A percentile compares a stretch with the other conserved stretches of the same genome.
These are phyloP conservation scores for Microthlaspi erraticum DNA, from an alignment of 345 rosid genomes.

Conservation along the genomic window DNA sequence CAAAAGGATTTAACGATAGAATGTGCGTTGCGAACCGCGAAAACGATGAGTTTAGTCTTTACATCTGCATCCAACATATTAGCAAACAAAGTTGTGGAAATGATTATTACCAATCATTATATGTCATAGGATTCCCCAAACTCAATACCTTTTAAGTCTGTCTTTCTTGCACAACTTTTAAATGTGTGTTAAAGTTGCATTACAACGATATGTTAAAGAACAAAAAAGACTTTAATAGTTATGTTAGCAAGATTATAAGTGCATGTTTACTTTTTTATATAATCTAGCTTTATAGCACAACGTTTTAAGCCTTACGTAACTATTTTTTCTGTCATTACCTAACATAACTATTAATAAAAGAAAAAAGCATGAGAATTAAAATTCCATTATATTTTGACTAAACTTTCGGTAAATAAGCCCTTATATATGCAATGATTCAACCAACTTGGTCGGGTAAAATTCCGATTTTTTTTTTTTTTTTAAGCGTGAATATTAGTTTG, in stretches of 20 bases:
- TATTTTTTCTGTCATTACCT: background rate
- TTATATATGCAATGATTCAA: slow-evolving; percentile 35
- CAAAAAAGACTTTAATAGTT: no score
- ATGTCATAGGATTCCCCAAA: slow-evolving; percentile 37
- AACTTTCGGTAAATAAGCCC: slow-evolving; percentile 14
- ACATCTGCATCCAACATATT: slow-evolving; percentile 29
- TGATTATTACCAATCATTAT: slow-evolving; percentile 23
- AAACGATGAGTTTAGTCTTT: slow-evolving; percentile 20
- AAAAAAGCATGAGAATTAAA: background rate
- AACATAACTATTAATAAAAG: background rate
- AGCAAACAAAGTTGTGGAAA: slow-evolving; percentile 6
- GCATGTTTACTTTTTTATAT: background rate
- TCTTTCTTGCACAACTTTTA: slow-evolving; percentile 30
- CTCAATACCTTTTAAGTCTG: slow-evolving; percentile 26
- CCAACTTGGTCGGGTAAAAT: slow-evolving; percentile 16
- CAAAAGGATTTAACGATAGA: background rate
- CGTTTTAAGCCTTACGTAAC: background rate
- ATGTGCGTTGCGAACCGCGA: background rate
- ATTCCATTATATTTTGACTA: slow-evolving; percentile 14
- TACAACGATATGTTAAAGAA: slow-evolving; percentile 12
- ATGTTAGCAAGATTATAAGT: background rate
- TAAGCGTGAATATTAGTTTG: slow-evolving; percentile 21
- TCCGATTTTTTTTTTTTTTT: no score
- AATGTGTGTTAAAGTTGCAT: slow-evolving; percentile 28
- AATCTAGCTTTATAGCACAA: background rate